These are phyloP conservation scores for Coniosporium tulheliwenetii DNA, from an alignment of 2,329 filamentous ascomycete genomes.

Conservation along the genomic window DNA sequence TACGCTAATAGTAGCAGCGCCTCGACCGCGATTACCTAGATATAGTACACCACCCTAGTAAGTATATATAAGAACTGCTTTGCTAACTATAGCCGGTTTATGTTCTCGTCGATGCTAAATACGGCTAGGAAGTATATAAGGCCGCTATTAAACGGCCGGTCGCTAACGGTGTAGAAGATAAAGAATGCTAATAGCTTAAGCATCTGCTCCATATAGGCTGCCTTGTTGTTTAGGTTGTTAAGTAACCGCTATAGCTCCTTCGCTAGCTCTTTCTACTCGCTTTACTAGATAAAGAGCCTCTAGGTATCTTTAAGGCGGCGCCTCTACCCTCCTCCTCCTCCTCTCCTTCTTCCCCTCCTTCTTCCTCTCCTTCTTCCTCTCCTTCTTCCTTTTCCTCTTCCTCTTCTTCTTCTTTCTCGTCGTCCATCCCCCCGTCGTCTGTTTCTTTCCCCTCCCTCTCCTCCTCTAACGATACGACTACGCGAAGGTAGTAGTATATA, in stretches of 20 bases:
- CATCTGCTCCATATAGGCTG: background rate
- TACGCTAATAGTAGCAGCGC: slow-evolving; percentile 6
- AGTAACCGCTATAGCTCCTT: slow-evolving; percentile 4
- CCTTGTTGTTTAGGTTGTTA: slow-evolving; percentile 1
- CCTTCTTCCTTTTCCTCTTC: background rate
- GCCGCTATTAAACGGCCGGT: slow-evolving; percentile 4
- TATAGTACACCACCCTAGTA: slow-evolving; percentile 7
- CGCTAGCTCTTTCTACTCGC: slow-evolving; percentile 1
- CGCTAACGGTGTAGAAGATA: slow-evolving; percentile 3
- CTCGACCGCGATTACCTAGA: slow-evolving; percentile 7
- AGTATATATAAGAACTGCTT: slow-evolving; percentile 7
- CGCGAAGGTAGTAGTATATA: no score
- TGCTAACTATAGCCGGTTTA: slow-evolving; percentile 2
- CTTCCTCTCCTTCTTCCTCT: background rate
- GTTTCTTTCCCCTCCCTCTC: slow-evolving; percentile 7
- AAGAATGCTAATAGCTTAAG: slow-evolving; percentile 1
- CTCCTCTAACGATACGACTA: no score
- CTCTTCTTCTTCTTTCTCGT: background rate
- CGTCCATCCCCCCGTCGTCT: no score
- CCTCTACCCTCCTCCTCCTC: background rate
- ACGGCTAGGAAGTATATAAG: slow-evolving; percentile 7
- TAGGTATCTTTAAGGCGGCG: slow-evolving; percentile 1
- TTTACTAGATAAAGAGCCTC: no score
- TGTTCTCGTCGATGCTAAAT: slow-evolving; percentile 5
- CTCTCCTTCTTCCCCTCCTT: background rate